Evolutionary conservation across 148 eudicot genomes (phyloP), one percentile per base, ranked within the genome.

Genomic region (Dysphania ambrosioides): DNA sequence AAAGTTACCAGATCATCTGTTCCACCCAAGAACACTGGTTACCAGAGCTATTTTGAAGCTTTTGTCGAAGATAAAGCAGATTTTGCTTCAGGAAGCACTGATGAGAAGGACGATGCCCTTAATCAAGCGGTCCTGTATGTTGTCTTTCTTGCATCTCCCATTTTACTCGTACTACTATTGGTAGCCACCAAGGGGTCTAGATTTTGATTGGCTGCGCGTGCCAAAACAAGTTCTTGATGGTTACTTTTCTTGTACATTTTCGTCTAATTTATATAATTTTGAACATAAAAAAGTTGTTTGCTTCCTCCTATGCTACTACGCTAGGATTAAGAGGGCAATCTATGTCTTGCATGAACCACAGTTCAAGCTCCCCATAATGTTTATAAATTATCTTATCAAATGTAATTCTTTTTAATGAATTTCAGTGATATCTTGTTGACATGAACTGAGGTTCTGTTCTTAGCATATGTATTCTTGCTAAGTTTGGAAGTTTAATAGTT

Each of bases 1-100:
- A 91, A 85, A 77, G 86, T 91, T 59, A 83, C 58, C 31, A 74
- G 81, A 79, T 74, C 88, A 61, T 64, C 31, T 4, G 58, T 42
- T 35, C 44, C 88, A 80, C 77, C 85, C 26, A 56, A 19, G 31
- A 88, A 76, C 84, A 81, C 85, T 0, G 97, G 89, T 53, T 91
- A 89, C 77, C 85, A 88, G 70, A 86, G 81, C 58, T 91, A 79
- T 81, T 91, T 93, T 66, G 93, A 93, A 59, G 98, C 97, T 30
- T 93, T 93, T 83, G 78, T 89, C 3, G 75, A 80, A 80, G 83
- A 88, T 31, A 90, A 87, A 75, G 72, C 60, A 26, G 78, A 79
- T 44, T 72, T 74, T 78, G 41, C 79, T 56, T 19, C 76, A 21
- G 79, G 74, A 60, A 83, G 76, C 40, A 31, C 75, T 42, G 86